Base-by-base conservation (phyloP, 208 protist genomes). In the Leishmania arabica region DNA sequence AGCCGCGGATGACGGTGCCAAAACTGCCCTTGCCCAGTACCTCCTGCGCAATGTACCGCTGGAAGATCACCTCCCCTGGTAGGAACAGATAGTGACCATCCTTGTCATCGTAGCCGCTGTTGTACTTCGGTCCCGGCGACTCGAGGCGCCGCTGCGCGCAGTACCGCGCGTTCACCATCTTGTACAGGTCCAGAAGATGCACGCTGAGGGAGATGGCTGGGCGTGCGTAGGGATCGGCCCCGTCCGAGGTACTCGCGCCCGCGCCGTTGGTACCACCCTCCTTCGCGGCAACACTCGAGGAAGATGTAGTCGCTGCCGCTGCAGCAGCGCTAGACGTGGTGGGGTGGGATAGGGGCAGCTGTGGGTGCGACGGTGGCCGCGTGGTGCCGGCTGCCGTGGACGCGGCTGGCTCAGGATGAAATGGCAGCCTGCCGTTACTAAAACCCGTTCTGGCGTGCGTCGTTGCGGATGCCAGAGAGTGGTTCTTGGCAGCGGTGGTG, bases 11-110 rank as follows among this genome's bases (percentile, higher is more conserved):
- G 31, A 99, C 97, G 11, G 91, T 94, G 53, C 97, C 97, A 71
- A 99, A 99, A 78, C 90, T 96, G 75, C 97, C 97, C 53, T 96
- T 97, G 27, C 97, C 97, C 42, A 99, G 74, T 58, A 92, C 86
- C 77, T 97, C 91, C 80, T 93, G 88, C 37, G 97, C 93, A 54
- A 90, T 94, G 88, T 97, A 98, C 4, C 95, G 91, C 37, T 87
- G 87, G 34, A 93, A 79, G 62, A 98, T 97, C 49, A 94, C 89
- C 83, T 98, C 95, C 15, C 92, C 92, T 17, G 85, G 86, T 2
- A 97, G 77, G 42, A 96, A 92, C 40, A 97, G 27, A 82, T 98
- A 98, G 84, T 98, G 93, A 27, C 95, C 95, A 21, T 97, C 92
- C 47, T 94, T 86, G 78, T 98, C 95, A 78, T 97, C 94, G 85